Conservation (phyloP, 345 rosid species). For the Dipteronia dyeriana region DNA sequence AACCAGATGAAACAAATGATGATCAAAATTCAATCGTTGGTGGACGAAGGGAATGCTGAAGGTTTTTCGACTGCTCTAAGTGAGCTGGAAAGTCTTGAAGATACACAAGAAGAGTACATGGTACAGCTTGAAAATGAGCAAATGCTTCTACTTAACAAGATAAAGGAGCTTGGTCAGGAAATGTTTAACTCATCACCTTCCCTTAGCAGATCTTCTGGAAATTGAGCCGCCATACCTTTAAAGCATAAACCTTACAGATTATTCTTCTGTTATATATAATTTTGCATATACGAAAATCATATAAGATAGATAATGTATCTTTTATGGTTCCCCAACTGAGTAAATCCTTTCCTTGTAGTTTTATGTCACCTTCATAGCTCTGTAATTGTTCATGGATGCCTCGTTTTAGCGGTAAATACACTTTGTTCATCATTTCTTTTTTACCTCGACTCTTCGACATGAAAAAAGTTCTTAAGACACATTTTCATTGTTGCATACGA, state of each 20-base stretch:
- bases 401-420: neutral
- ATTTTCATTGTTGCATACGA: no score
- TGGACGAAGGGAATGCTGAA: conserved; percentile 66
- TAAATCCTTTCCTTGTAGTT: neutral
- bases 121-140: conserved; percentile 90
- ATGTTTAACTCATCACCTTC: conserved; percentile 58
- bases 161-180: conserved; percentile 90
- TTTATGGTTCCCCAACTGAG: no score
- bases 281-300: neutral
- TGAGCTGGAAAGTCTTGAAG: conserved; percentile 77
- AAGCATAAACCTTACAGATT: conserved; percentile 27
- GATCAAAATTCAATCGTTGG: conserved; percentile 55
- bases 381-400: neutral
- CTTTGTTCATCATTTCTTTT: neutral
- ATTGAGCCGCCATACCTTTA: conserved; percentile 26
- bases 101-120: conserved; percentile 73
- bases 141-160: conserved; percentile 71
- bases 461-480: neutral
- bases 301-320: neutral
- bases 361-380: neutral
- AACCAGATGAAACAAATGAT: conserved; percentile 68
- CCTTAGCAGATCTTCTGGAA: conserved; percentile 42
- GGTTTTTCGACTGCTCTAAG: conserved; percentile 57
- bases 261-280: neutral
- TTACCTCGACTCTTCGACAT: neutral